phyloP scores from a whole-genome alignment of 1,139 yeast species.

The Candida sojae region DNA sequence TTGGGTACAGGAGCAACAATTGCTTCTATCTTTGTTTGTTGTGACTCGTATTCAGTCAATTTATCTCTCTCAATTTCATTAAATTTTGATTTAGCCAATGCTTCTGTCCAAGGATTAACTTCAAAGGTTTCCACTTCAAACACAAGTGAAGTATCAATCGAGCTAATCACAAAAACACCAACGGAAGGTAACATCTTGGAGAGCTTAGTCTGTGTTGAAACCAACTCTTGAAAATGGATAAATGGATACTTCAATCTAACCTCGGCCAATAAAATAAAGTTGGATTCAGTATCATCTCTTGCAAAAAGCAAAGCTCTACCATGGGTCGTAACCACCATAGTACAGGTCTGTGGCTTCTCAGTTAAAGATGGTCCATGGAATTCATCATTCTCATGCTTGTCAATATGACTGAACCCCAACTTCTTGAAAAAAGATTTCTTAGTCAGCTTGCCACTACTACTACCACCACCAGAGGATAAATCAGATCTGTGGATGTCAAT shows the following conservation, averaged over 20 bases:
- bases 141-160: slow-evolving; percentile 46
- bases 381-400: slow-evolving; percentile 13
- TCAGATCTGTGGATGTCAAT: slow-evolving; percentile 10
- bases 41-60: slow-evolving; percentile 14
- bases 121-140: slow-evolving; percentile 62
- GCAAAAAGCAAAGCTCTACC: slow-evolving; percentile 57
- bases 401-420: slow-evolving; percentile 25
- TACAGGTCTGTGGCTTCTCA: slow-evolving; percentile 43
- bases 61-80: slow-evolving; percentile 48
- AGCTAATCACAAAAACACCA: slow-evolving; percentile 57
- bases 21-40: background rate
- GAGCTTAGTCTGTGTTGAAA: slow-evolving; percentile 30
- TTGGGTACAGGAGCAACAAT: slow-evolving; percentile 2
- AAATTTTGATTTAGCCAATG: slow-evolving; percentile 50
- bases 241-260: slow-evolving; percentile 49
- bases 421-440: slow-evolving; percentile 29
- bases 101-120: slow-evolving; percentile 56
- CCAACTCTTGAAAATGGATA: slow-evolving; percentile 56
- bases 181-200: slow-evolving; percentile 38
- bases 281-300: slow-evolving; percentile 32
- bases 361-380: slow-evolving; percentile 24
- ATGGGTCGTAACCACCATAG: slow-evolving; percentile 53
- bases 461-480: slow-evolving; percentile 6
- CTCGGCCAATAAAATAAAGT: slow-evolving; percentile 46
- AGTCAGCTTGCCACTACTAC: slow-evolving; percentile 4